phyloP scores from a whole-genome alignment of 306 rosid genomes.

The Neltuma alba region DNA sequence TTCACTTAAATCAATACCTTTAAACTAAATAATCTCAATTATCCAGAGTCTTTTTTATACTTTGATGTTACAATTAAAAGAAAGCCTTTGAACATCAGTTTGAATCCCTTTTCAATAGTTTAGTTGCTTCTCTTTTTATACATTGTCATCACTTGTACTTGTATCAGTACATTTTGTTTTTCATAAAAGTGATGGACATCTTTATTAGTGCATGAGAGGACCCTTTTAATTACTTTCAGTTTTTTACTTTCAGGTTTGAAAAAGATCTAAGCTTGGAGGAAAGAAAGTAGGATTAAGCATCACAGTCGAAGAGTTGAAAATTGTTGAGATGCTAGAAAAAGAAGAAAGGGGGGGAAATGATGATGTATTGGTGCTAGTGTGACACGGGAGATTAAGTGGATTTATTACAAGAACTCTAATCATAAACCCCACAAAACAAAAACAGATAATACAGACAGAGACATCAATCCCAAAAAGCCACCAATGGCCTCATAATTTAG shows the following conservation, averaged over 20 bases:
- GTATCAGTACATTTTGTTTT: neutral
- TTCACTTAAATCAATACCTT: neutral
- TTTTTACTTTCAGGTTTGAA: no score
- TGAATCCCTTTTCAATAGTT: neutral
- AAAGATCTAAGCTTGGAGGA: neutral
- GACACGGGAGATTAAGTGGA: constrained; percentile 50
- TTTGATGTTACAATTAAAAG: neutral
- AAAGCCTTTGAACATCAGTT: no score
- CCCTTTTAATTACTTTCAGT: neutral
- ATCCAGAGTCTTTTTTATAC: neutral
- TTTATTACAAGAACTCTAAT: constrained; percentile 48
- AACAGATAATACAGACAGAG: constrained; percentile 63
- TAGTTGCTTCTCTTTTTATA: constrained; percentile 4
- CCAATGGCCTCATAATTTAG: constrained; percentile 49
- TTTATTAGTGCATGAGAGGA: neutral
- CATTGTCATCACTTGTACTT: constrained; percentile 16
- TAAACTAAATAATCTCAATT: neutral
- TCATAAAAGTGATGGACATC: neutral
- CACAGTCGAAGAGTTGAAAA: constrained; percentile 7
- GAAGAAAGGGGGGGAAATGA: constrained; percentile 36
- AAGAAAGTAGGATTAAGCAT: constrained; percentile 25
- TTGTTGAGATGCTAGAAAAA: constrained; percentile 24
- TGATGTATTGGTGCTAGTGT: constrained; percentile 44
- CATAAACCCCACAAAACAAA: constrained; percentile 49
- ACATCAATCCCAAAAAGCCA: constrained; percentile 59